Base-by-base conservation (phyloP, 1,284 basidiomycete genomes). In the Ustilago shanxiensis region DNA sequence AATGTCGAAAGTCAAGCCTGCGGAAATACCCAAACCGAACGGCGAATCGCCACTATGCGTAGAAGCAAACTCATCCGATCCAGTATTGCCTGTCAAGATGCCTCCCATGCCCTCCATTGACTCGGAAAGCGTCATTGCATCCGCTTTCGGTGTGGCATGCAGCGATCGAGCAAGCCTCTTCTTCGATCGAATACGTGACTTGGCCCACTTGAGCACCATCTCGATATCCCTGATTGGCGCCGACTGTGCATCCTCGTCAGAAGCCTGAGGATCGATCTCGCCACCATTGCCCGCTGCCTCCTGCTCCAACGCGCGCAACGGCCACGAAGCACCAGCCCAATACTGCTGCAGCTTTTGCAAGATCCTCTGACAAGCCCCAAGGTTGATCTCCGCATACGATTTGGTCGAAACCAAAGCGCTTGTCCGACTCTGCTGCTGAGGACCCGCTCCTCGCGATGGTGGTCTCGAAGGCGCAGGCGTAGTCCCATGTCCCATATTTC, bases 191-290 rank as follows among this genome's bases (percentile, higher is more conserved):
- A 78, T 70, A 14, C 73, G 50, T 6, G 66, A 69, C 44, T 75
- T 77, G 35, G 79, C 79, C 79, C 79, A 81, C 54, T 74, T 71
- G 52, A 81, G 66, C 52, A 81, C 79, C 77, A 81, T 81, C 60
- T 81, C 79, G 39, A 81, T 66, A 60, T 81, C 79, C 18, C 79
- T 52, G 37, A 81, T 79, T 8, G 74, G 78, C 11, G 79, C 79
- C 3, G 59, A 66, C 51, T 81, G 79, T 0, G 79, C 79, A 53
- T 80, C 79, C 52, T 79, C 79, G 37, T 80, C 79, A 51, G 68
- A 72, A 3, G 68, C 77, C 14, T 80, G 76, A 28, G 72, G 76
- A 22, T 79, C 79, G 35, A 76, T 63, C 31, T 75, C 70, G 24
- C 61, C 69, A 2, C 52, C 58, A 35, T 69, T 67, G 13, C 80